Percentiles rank a stretch among this genome's conserved stretches.
These are phyloP conservation scores for Acrocalymma vagum DNA, from an alignment of 2,329 filamentous ascomycete species.

Conservation along the genomic window DNA sequence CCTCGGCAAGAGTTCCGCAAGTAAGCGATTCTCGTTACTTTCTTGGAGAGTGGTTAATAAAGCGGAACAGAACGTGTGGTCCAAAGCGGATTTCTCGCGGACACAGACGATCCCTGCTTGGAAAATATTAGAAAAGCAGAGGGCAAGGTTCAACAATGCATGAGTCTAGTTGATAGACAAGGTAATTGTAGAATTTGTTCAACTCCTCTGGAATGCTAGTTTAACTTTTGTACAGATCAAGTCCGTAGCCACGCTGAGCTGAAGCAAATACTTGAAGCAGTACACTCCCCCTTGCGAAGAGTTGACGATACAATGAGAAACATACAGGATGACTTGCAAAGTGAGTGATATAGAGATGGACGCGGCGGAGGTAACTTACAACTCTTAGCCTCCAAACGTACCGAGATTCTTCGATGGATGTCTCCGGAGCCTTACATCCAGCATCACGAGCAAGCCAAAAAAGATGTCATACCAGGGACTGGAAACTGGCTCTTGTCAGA, in stretches of 20 bases:
- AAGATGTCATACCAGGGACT: constrained; percentile 14
- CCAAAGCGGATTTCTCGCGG: constrained; percentile 12
- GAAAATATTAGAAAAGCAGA: constrained; percentile 13
- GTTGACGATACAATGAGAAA: constrained; percentile 16
- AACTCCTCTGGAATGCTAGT: constrained; percentile 6
- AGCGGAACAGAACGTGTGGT: constrained; percentile 8
- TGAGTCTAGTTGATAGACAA: constrained; percentile 14
- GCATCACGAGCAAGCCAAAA: constrained; percentile 18
- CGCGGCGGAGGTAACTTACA: constrained; percentile 4
- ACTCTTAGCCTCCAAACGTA: constrained; percentile 11
- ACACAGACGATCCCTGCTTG: constrained; percentile 6
- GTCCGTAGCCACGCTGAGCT: constrained; percentile 9
- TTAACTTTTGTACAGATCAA: constrained; percentile 11
- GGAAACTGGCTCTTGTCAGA: constrained; percentile 19
- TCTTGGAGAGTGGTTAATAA: constrained; percentile 6
- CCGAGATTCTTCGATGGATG: constrained; percentile 17
- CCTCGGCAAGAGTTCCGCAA: constrained; percentile 6
- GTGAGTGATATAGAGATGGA: constrained; percentile 8
- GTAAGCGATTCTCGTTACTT: constrained; percentile 8
- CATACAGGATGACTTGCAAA: constrained; percentile 14
- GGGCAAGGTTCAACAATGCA: constrained; percentile 10
- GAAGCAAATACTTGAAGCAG: constrained; percentile 5
- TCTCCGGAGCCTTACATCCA: constrained; percentile 16
- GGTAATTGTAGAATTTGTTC: constrained; percentile 10
- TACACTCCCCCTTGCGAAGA: constrained; percentile 14